Conservation (phyloP, 306 rosid species). For the Vigna hirtella region DNA sequence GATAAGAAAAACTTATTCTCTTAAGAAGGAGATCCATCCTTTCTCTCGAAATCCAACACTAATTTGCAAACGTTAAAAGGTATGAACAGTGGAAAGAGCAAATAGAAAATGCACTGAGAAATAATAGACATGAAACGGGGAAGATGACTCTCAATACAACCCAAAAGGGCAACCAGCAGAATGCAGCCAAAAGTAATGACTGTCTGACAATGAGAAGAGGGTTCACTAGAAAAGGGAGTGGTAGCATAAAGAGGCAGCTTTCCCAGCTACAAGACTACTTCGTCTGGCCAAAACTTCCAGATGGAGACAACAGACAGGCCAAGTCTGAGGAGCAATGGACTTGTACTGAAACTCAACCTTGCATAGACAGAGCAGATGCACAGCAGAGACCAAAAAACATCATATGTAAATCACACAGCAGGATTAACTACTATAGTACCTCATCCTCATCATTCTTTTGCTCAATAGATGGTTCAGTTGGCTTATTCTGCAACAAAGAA, state of each 20-base stretch:
- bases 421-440: constrained; percentile 53
- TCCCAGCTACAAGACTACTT: neutral
- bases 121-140: neutral
- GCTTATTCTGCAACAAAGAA: constrained; percentile 64
- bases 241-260: neutral
- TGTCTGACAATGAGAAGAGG: neutral
- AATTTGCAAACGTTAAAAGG: neutral
- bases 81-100: neutral
- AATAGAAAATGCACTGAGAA: neutral
- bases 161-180: neutral
- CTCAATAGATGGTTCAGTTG: constrained; percentile 57
- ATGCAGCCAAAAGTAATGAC: neutral
- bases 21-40: neutral
- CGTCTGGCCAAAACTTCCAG: neutral
- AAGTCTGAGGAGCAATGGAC: neutral
- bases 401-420: constrained; percentile 23
- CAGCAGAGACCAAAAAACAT: neutral
- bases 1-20: neutral
- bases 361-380: neutral
- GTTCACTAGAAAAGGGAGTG: too few relatives aligned
- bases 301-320: neutral
- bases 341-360: neutral
- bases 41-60: neutral
- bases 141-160: neutral
- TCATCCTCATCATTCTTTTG: constrained; percentile 58